phyloP scores from a whole-genome alignment of 192 early-diverging fungal genomes.

The Rhizoclosmatium globosum region DNA sequence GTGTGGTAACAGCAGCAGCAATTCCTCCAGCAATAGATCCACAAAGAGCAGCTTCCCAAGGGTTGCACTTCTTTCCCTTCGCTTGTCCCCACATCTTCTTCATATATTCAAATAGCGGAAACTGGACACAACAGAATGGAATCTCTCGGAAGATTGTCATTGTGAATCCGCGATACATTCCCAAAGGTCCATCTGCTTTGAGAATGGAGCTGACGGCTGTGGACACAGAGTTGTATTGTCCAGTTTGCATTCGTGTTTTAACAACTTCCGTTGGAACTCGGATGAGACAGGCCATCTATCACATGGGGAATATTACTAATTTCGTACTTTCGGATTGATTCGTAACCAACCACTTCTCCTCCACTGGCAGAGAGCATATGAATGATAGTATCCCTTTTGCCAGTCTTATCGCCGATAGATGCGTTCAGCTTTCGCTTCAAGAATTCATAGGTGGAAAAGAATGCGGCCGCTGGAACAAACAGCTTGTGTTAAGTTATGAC shows the following conservation, averaged over 20 bases:
- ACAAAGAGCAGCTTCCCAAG: conserved; percentile 86
- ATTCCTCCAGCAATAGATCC: conserved; percentile 89
- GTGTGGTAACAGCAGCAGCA: conserved; percentile 91
- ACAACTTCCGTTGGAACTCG: conserved; percentile 96
- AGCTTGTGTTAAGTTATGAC: not conserved
- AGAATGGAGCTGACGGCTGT: conserved; percentile 72
- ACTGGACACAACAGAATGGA: conserved; percentile 96
- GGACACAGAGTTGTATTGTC: conserved; percentile 39
- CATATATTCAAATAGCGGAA: conserved; percentile 92
- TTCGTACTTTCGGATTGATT: not conserved
- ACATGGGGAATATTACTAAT: not conserved
- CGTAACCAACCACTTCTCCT: conserved; percentile 79
- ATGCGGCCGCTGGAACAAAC: conserved; percentile 61
- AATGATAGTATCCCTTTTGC: conserved; percentile 66
- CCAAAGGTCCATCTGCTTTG: conserved; percentile 75
- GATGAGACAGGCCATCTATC: conserved; percentile 84
- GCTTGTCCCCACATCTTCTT: conserved; percentile 60
- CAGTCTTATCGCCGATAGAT: conserved; percentile 42
- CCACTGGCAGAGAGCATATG: conserved; percentile 91
- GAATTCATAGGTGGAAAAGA: conserved; percentile 93
- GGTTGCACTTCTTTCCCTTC: conserved; percentile 60
- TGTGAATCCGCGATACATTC: conserved; percentile 92
- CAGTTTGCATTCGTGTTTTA: conserved; percentile 96
- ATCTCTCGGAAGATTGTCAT: conserved; percentile 96
- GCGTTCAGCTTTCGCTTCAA: conserved; percentile 65